Percentiles rank a stretch among this genome's conserved stretches.
Conservation (phyloP, 1,139 yeast genomes). For the Pichia sp. region DNA sequence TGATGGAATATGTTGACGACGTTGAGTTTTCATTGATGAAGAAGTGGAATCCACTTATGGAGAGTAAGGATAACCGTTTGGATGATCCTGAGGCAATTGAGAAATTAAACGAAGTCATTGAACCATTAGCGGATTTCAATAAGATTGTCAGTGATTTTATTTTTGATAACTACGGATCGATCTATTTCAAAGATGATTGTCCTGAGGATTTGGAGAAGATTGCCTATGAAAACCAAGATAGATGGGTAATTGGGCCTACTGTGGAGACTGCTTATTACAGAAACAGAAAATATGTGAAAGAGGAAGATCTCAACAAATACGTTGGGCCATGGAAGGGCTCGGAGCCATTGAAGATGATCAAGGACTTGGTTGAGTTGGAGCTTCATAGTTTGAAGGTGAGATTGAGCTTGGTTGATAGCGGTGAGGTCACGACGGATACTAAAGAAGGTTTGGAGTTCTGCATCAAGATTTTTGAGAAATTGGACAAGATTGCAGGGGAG, state of each 20-base stretch:
- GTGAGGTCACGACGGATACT: slow-evolving; percentile 40
- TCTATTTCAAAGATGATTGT: slow-evolving; percentile 66
- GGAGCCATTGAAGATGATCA: slow-evolving; percentile 55
- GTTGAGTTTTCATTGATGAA: slow-evolving; percentile 64
- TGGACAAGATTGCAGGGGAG: slow-evolving; percentile 49
- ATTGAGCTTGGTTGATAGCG: slow-evolving; percentile 50
- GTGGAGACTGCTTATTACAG: slow-evolving; percentile 76
- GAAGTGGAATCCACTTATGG: slow-evolving; percentile 78
- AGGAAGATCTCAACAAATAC: slow-evolving; percentile 41
- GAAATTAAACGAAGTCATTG: slow-evolving; percentile 51
- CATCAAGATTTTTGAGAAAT: slow-evolving; percentile 55
- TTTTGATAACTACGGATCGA: slow-evolving; percentile 74
- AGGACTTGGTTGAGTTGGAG: slow-evolving; percentile 63
- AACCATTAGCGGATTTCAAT: slow-evolving; percentile 54
- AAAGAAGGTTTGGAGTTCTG: slow-evolving; percentile 33
- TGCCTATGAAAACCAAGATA: slow-evolving; percentile 66
- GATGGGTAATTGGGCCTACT: slow-evolving; percentile 93
- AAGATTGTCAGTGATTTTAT: slow-evolving; percentile 48
- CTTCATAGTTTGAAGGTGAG: slow-evolving; percentile 57
- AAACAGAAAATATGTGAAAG: slow-evolving; percentile 48
- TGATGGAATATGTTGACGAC: slow-evolving; percentile 77
- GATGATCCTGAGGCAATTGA: slow-evolving; percentile 42
- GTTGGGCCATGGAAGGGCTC: slow-evolving; percentile 74
- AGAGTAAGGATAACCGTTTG: slow-evolving; percentile 35
- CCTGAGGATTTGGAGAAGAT: slow-evolving; percentile 18